These are phyloP conservation scores for Saksenaea vasiformis DNA, from an alignment of 371 early-diverging fungal species.

Conservation along the genomic window DNA sequence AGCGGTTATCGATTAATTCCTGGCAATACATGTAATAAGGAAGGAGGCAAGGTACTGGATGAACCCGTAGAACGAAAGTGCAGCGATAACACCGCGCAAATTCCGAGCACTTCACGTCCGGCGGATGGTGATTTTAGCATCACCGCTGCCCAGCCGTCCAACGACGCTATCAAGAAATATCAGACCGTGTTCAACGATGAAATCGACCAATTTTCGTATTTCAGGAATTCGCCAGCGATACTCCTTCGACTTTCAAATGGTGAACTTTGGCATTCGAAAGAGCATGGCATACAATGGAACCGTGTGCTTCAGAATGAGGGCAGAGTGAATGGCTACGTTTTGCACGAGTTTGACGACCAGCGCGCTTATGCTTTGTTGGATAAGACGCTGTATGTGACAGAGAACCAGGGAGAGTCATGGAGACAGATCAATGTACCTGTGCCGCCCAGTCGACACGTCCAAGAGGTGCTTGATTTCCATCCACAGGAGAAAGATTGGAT, in stretches of 20 bases:
- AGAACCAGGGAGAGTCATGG: constrained; percentile 73
- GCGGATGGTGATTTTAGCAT: neutral
- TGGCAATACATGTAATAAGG: constrained; percentile 70
- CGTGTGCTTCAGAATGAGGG: constrained; percentile 43
- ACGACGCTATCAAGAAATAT: constrained; percentile 37
- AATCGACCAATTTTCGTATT: constrained; percentile 55
- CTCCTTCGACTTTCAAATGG: constrained; percentile 57
- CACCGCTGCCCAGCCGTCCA: constrained; percentile 29
- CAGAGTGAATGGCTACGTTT: constrained; percentile 27
- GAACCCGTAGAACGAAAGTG: constrained; percentile 67
- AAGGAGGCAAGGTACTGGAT: constrained; percentile 57
- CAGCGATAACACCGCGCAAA: constrained; percentile 36
- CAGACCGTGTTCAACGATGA: constrained; percentile 47
- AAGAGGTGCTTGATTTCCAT: constrained; percentile 78
- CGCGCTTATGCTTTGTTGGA: constrained; percentile 67
- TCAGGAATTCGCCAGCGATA: constrained; percentile 57
- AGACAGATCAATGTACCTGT: constrained; percentile 57
- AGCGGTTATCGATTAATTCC: constrained; percentile 90
- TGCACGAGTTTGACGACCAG: constrained; percentile 59
- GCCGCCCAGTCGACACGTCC: constrained; percentile 59
- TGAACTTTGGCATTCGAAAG: constrained; percentile 63
- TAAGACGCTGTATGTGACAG: constrained; percentile 61
- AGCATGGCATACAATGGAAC: constrained; percentile 72
- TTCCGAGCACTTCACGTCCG: neutral
- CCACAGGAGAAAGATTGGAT: constrained; percentile 81